Base-by-base conservation (phyloP, 2,329 filamentous ascomycete species). In the Leptographium radiaticola region DNA sequence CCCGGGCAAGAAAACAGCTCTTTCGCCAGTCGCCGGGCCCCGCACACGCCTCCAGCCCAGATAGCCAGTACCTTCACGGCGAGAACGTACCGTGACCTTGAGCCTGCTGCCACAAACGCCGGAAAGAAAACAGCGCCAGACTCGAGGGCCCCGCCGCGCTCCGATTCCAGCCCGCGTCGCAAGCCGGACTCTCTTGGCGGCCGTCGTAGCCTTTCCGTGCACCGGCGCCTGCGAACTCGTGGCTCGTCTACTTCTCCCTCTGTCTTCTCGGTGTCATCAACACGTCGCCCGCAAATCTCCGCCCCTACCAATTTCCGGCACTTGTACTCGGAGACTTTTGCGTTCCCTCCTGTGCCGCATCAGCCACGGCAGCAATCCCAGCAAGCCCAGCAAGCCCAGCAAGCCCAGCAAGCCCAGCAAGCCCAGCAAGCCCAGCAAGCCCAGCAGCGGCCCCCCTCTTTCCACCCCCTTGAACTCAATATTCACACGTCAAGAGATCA, bases 291-390 rank as follows among this genome's bases (percentile, higher is more conserved):
- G 63, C 70, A 70, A 56, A 83, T 84, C 61, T 81, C 79, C 44
- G 70, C 70, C 20, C 80, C 80, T 4, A 74, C 74, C 49, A 71
- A 83, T 63, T 84, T 84, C 61, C 75, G 75, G 48, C 80, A 83
- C 67, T 60, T 83, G 49, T 67, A 75, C 53, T 75, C 74, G 18
- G 57, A 53, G 2, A 52, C 55, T 0, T 57, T 54, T 47, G 47
- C 42, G 2, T 59, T 58, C 39, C 58, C 58, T 4, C 31, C 49
- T 15, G 46, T 55, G 13, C 52, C 55, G 3, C 53, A 43, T 4
- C 16, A 51, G 16, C 30, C 33, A 50, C 10, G 20, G 16, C 39
- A 42, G 16, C n/a, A n/a, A n/a, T n/a, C n/a, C n/a, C n/a, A n/a
- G 16, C 39, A 34, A 6, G 7, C 33, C 12, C 25, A 10, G 16